Conservation (phyloP, 1,284 basidiomycete species). For the Lignosus rhinocerotis region DNA sequence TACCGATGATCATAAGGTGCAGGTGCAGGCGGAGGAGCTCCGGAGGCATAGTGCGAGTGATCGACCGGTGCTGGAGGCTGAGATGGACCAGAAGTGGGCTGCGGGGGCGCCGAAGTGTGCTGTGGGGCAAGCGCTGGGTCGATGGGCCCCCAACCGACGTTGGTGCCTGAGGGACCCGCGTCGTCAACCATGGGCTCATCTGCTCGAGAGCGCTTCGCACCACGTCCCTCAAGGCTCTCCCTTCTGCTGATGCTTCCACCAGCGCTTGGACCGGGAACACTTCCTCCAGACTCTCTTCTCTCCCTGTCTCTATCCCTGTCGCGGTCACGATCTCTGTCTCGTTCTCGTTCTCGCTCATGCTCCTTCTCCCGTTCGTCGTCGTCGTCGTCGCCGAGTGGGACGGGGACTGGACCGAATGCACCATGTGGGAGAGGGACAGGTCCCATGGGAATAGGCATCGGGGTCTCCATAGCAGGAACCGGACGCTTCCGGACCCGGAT, state of each 20-base stretch:
- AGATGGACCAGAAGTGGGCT: conserved; percentile 13
- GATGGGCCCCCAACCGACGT: conserved; percentile 25
- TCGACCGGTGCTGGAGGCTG: conserved; percentile 18
- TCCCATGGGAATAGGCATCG: conserved; percentile 28
- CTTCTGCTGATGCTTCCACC: conserved; percentile 16
- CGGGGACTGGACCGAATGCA: conserved; percentile 34
- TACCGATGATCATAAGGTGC: conserved; percentile 31
- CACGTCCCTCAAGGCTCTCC: conserved; percentile 23
- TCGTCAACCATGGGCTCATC: conserved; percentile 21
- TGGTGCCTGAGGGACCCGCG: conserved; percentile 21
- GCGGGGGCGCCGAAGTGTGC: conserved; percentile 21
- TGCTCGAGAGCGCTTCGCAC: conserved; percentile 22
- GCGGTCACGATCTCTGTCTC: conserved; percentile 29
- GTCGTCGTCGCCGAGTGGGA: conserved; percentile 38
- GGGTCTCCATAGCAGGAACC: conserved; percentile 39
- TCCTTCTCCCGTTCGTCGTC: conserved; percentile 26
- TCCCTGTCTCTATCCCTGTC: conserved; percentile 27
- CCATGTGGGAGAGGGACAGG: conserved; percentile 22
- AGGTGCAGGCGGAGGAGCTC: conserved; percentile 21
- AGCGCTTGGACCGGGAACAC: conserved; percentile 17
- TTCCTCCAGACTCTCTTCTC: conserved; percentile 24
- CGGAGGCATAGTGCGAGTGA: conserved; percentile 22
- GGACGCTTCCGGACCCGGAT: conserved; percentile 77
- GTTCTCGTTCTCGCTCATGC: conserved; percentile 22
- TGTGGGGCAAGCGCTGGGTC: conserved; percentile 29